Percentiles rank a stretch among this genome's conserved stretches.
Evolutionary conservation across 108 stramenopile species (phyloP).

Genomic region (Cyclotella choctawhatcheeana): DNA sequence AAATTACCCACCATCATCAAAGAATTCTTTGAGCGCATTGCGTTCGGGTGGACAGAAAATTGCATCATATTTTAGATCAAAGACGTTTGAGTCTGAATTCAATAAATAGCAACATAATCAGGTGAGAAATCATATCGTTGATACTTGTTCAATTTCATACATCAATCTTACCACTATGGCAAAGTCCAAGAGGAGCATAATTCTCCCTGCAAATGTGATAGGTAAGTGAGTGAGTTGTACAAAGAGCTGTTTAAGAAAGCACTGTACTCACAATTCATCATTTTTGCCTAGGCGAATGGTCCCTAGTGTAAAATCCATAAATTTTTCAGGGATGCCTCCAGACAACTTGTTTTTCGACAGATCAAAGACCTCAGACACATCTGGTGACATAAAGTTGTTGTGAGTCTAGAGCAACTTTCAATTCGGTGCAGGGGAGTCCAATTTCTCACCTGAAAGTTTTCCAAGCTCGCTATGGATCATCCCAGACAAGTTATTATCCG

Average conservation of each 20-base stretch:
- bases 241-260: too few relatives aligned
- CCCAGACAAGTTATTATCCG: background rate
- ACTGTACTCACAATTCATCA: background rate
- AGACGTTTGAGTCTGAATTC: background rate
- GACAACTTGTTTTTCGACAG: background rate
- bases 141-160: too few relatives aligned
- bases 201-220: too few relatives aligned
- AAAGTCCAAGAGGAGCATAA: background rate
- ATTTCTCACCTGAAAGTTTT: background rate
- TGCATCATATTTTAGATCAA: slow-evolving; percentile 23
- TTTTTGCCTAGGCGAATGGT: background rate
- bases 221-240: too few relatives aligned
- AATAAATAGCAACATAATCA: too few relatives aligned
- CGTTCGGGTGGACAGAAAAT: slow-evolving; percentile 26
- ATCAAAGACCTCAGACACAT: slow-evolving; percentile 1
- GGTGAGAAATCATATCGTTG: too few relatives aligned
- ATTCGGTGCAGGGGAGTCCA: background rate
- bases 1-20: background rate
- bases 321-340: background rate
- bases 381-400: background rate
- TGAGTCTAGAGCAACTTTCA: background rate
- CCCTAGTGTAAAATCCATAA: background rate
- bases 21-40: slow-evolving; percentile 26
- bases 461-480: background rate
- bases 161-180: too few relatives aligned